Evolutionary conservation across 257 asterid species (phyloP).

Genomic region (Anisodus tanguticus): DNA sequence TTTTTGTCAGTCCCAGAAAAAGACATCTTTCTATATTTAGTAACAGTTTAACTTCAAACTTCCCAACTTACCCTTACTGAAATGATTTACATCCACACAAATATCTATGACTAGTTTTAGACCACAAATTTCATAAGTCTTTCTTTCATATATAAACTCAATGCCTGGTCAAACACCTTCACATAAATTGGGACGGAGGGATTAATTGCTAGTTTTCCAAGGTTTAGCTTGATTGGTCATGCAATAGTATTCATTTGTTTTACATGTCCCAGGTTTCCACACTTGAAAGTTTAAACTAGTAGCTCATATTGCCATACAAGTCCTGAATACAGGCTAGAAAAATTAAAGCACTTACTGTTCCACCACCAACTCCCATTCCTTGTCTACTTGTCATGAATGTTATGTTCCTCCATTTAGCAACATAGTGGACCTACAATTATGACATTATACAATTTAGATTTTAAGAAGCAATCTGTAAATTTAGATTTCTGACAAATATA

Average conservation of each 20-base stretch:
- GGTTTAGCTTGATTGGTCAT: background rate
- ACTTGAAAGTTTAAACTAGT: too few relatives aligned
- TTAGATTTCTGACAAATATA: background rate
- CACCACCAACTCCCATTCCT: conserved; percentile 94
- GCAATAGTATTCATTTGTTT: background rate
- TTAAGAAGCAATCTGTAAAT: conserved; percentile 4
- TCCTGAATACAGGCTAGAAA: background rate
- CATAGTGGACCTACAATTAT: conserved; percentile 79
- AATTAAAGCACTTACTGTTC: conserved; percentile 64
- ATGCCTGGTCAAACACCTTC: too few relatives aligned
- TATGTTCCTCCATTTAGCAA: conserved; percentile 90
- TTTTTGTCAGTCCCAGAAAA: too few relatives aligned
- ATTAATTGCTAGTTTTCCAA: background rate
- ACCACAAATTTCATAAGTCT: too few relatives aligned
- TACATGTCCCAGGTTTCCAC: background rate
- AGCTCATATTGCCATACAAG: background rate
- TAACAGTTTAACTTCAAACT: too few relatives aligned
- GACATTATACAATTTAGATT: conserved; percentile 24
- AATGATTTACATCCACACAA: too few relatives aligned
- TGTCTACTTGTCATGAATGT: conserved; percentile 96
- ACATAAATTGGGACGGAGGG: too few relatives aligned
- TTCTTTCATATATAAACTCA: too few relatives aligned
- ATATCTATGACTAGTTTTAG: too few relatives aligned
- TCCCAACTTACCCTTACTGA: too few relatives aligned
- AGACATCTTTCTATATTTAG: too few relatives aligned